phyloP scores from a whole-genome alignment of 1,284 basidiomycete species.

The Ceratobasidium sp. region DNA sequence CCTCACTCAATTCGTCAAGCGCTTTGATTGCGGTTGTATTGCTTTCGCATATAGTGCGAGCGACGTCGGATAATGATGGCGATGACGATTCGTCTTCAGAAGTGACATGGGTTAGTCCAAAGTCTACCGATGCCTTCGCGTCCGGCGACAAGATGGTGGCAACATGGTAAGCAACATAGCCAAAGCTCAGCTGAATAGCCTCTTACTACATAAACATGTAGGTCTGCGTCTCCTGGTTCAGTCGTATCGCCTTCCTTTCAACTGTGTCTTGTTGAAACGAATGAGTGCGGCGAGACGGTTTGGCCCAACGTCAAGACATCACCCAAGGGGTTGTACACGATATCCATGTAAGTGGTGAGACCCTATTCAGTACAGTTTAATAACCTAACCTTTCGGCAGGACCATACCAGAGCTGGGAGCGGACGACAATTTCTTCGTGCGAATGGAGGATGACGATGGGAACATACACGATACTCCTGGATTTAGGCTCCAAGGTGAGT shows the following conservation, averaged over 20 bases:
- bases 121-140: neutral
- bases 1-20: neutral
- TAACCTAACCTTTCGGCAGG: neutral
- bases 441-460: slow-evolving; percentile 37
- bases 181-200: neutral
- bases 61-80: neutral
- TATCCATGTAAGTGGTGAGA: slow-evolving; percentile 24
- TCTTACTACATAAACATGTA: neutral
- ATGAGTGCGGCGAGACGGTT: slow-evolving; percentile 28
- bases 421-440: slow-evolving; percentile 29
- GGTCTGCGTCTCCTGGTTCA: slow-evolving; percentile 18
- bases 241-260: slow-evolving; percentile 33
- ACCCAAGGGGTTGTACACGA: slow-evolving; percentile 15
- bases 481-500: slow-evolving; percentile 38
- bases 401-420: slow-evolving; percentile 13
- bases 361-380: neutral
- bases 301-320: slow-evolving; percentile 40
- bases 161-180: slow-evolving; percentile 8
- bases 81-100: slow-evolving; percentile 1
- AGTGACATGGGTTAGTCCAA: slow-evolving; percentile 6
- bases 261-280: slow-evolving; percentile 24
- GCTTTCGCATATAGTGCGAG: neutral
- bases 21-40: neutral
- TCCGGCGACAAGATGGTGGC: slow-evolving; percentile 36
- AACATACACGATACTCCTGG: slow-evolving; percentile 27